Percentiles rank a stretch among this genome's conserved stretches.
phyloP scores from a whole-genome alignment of 2,329 filamentous ascomycete genomes.

The Knoxdaviesia proteae region DNA sequence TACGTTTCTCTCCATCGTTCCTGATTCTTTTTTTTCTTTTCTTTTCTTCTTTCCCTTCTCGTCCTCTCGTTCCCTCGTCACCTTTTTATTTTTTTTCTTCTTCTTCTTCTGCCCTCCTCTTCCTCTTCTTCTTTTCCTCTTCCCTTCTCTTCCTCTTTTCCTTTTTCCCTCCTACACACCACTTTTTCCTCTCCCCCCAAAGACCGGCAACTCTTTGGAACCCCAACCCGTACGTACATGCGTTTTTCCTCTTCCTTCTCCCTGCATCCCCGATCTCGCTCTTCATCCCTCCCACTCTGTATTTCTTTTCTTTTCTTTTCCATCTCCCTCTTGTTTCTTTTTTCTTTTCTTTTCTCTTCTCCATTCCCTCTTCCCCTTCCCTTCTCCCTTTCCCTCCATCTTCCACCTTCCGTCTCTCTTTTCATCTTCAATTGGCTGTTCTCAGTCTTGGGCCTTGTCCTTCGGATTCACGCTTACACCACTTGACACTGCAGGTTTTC shows the following conservation, averaged over 20 bases:
- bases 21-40: no score
- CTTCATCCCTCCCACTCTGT: no score
- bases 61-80: background rate
- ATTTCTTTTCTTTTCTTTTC: background rate
- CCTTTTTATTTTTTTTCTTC: background rate
- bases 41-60: no score
- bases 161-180: background rate
- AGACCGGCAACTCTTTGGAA: no score
- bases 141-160: background rate
- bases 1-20: no score
- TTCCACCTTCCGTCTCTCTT: background rate
- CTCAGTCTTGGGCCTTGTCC: no score
- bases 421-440: background rate
- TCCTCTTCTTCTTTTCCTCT: background rate
- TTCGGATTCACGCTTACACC: no score
- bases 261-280: no score
- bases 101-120: background rate
- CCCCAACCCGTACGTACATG: no score
- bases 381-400: background rate
- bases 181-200: no score
- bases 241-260: no score
- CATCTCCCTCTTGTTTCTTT: conserved; percentile 3
- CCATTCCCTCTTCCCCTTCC: background rate
- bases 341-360: background rate
- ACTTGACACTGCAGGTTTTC: no score